Conservation (phyloP, 1,284 basidiomycete species). For the Salmacisia buchloeana region DNA sequence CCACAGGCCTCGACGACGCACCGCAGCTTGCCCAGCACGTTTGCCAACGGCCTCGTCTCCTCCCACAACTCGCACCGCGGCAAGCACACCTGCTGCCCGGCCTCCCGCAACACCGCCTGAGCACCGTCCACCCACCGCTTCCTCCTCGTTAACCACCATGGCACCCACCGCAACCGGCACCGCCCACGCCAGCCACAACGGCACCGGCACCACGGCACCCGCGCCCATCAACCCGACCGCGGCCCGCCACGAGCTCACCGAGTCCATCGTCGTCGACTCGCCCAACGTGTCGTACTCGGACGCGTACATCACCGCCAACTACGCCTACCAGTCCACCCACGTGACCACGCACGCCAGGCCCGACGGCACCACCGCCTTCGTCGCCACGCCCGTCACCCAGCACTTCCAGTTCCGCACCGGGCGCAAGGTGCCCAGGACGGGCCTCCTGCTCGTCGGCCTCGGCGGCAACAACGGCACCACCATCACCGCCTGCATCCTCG, state of each 20-base stretch:
- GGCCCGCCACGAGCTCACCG: slow-evolving; percentile 43
- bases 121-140: neutral
- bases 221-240: slow-evolving; percentile 45
- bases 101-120: neutral
- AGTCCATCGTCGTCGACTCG: slow-evolving; percentile 46
- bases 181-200: slow-evolving; percentile 20
- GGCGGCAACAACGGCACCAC: slow-evolving; percentile 98
- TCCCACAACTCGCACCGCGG: neutral
- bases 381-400: slow-evolving; percentile 43
- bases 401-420: slow-evolving; percentile 78
- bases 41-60: neutral
- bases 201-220: neutral
- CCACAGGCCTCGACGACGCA: neutral
- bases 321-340: slow-evolving; percentile 49
- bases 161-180: slow-evolving; percentile 35
- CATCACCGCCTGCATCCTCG: slow-evolving; percentile 86
- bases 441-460: slow-evolving; percentile 91
- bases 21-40: slow-evolving; percentile 6
- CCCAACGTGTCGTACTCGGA: slow-evolving; percentile 44
- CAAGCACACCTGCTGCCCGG: neutral
- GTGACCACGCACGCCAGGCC: slow-evolving; percentile 37
- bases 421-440: slow-evolving; percentile 81
- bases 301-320: slow-evolving; percentile 41
- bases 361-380: slow-evolving; percentile 43
- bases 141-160: slow-evolving; percentile 20